These are phyloP conservation scores for Corymbia citriodora DNA, from an alignment of 441 rosid genomes.

Conservation along the genomic window DNA sequence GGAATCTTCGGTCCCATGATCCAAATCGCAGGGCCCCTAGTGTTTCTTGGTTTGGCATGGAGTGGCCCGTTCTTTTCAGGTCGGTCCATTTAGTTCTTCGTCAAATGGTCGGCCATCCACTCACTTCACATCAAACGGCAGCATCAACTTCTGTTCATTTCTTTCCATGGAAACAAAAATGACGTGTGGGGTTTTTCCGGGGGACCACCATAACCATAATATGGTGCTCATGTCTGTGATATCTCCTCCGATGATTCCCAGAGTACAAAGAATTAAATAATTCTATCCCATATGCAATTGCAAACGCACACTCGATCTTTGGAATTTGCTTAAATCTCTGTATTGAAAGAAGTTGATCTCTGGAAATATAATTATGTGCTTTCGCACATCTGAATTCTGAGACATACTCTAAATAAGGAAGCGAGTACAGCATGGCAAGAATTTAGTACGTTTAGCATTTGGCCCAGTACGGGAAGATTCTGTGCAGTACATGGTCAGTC, in stretches of 20 bases:
- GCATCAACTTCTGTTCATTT: not conserved
- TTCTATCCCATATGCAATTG: not conserved
- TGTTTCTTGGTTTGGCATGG: not conserved
- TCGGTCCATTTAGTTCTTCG: not conserved
- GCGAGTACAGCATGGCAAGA: not conserved
- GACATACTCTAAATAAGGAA: not conserved
- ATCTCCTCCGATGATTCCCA: not conserved
- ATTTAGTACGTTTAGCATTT: not conserved
- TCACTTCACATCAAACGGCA: not conserved
- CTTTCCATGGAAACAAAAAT: not conserved
- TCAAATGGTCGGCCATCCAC: not conserved
- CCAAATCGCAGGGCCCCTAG: not conserved
- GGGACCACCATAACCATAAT: not conserved
- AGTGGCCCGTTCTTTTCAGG: not conserved
- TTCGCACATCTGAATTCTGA: not conserved
- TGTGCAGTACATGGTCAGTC: not conserved
- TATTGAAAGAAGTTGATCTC: not conserved
- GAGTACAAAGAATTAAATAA: not conserved
- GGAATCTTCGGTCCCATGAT: not conserved
- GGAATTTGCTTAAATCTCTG: not conserved
- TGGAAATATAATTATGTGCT: not conserved
- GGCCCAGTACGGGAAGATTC: not conserved
- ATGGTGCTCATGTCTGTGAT: not conserved
- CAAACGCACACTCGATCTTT: not conserved
- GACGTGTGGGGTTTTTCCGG: fast-evolving